phyloP scores from a whole-genome alignment of 441 rosid species.

The Theobroma grandiflorum region DNA sequence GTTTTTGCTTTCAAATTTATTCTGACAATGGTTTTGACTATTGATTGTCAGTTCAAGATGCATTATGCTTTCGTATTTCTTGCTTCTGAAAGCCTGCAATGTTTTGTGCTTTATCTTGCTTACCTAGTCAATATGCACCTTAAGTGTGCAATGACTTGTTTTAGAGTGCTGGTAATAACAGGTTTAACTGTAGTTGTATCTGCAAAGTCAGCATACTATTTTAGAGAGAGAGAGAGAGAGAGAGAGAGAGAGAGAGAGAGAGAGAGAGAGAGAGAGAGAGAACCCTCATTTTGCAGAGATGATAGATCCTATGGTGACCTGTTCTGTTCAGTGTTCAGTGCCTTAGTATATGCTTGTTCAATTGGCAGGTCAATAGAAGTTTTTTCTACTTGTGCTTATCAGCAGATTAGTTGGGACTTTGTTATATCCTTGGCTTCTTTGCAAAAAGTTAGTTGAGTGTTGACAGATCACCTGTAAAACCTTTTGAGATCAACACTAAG shows the following conservation, averaged over 20 bases:
- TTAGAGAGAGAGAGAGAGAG: too few relatives aligned
- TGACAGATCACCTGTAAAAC: not conserved
- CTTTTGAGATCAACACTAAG: not conserved
- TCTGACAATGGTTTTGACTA: not conserved
- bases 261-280: too few relatives aligned
- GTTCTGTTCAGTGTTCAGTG: not conserved
- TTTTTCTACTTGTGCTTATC: not conserved
- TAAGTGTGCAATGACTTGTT: not conserved
- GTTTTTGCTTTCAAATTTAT: not conserved
- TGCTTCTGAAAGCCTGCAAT: not conserved
- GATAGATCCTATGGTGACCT: not conserved
- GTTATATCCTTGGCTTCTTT: not conserved
- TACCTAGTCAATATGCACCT: not conserved
- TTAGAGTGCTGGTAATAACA: not conserved
- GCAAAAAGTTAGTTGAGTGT: not conserved
- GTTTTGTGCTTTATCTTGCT: constrained; percentile 1
- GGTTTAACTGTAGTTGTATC: not conserved
- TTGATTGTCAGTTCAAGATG: not conserved
- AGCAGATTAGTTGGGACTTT: not conserved
- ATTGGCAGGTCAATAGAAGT: not conserved
- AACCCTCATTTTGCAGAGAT: constrained; percentile 1
- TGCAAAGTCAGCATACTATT: not conserved
- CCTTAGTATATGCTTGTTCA: not conserved
- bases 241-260: too few relatives aligned
- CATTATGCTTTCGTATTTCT: not conserved